Evolutionary conservation across 208 protist species (phyloP), one percentile per base, ranked within the genome.

Genomic region (Blechomonas ayalai): DNA sequence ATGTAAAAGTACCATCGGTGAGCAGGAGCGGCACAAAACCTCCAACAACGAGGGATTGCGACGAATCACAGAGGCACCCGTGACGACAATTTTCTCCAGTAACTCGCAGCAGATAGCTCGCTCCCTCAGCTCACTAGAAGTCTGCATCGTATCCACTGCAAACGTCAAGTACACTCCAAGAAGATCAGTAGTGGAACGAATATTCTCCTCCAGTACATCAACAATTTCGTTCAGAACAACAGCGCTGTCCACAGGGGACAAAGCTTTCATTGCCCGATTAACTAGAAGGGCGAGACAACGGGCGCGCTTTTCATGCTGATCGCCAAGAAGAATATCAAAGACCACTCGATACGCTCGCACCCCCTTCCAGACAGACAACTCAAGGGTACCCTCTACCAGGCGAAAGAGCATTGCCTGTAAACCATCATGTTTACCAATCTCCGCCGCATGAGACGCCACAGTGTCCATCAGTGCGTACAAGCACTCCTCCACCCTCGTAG

Each of bases 271-370:
- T 9, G 77, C 84, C 22, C 79, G 73, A 28, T 39, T 33, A 23
- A 89, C 59, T 18, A 93, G 59, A 25, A 89, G 39, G 8, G 39
- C 37, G 22, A 93, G 56, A 47, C 73, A 85, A 10, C 73, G 67
- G 15, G 33, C 69, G 9, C 84, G 73, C 58, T 81, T 82, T 22
- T 90, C 80, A 34, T 93, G 80, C 46, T 73, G 74, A 43, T 93
- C 80, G 26, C 67, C 70, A 65, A 79, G 75, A 3, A 75, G 61
- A 12, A 90, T 45, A 42, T 93, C 84, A 53, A 89, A 90, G 5
- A 87, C 69, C 6, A 89, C 80, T 16, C 68, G 60, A 18, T 90
- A 81, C 0, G 75, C 67, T 20, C 68, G 58, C 52, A 76, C 74
- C n/a, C 84, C 84, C 27, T 72, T 85, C 12, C 75, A 57, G 10